phyloP scores from a whole-genome alignment of 306 rosid species.

The Cucumis melo region DNA sequence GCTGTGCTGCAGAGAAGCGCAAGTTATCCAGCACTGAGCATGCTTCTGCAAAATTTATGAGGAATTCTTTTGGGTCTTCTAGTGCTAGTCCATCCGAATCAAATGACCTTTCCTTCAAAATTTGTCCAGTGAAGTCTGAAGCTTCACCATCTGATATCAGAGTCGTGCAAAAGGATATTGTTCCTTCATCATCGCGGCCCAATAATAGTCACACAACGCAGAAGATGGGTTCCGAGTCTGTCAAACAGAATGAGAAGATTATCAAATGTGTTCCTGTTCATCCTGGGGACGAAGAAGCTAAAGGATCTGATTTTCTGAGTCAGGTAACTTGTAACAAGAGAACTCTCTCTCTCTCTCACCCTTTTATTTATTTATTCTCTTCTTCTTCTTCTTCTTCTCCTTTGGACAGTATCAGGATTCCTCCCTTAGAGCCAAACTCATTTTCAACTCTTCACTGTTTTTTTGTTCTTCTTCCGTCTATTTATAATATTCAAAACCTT shows the following conservation, averaged over 20 bases:
- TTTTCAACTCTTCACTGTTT: neutral
- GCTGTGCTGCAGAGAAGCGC: constrained; percentile 54
- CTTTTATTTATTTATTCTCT: too few relatives aligned
- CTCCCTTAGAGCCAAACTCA: neutral
- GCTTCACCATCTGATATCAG: constrained; percentile 18
- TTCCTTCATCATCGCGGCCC: constrained; percentile 15
- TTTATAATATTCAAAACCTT: neutral
- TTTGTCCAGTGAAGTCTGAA: constrained; percentile 21
- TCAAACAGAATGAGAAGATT: constrained; percentile 16
- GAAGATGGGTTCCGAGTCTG: constrained; percentile 22
- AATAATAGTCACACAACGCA: constrained; percentile 21
- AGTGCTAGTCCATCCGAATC: constrained; percentile 19
- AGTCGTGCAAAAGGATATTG: constrained; percentile 30
- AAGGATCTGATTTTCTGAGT: constrained; percentile 64
- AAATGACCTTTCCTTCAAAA: constrained; percentile 8
- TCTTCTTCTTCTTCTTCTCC: too few relatives aligned
- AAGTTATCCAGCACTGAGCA: constrained; percentile 38
- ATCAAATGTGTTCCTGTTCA: constrained; percentile 19
- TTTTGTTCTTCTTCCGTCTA: neutral
- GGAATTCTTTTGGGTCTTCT: constrained; percentile 25
- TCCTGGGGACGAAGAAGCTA: constrained; percentile 37
- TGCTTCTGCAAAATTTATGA: constrained; percentile 19
- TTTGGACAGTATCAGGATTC: neutral
- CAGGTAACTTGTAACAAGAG: constrained; percentile 40
- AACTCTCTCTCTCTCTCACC: neutral